Conservation (phyloP, 2,329 filamentous ascomycete genomes). For the Colletotrichum tofieldiae region DNA sequence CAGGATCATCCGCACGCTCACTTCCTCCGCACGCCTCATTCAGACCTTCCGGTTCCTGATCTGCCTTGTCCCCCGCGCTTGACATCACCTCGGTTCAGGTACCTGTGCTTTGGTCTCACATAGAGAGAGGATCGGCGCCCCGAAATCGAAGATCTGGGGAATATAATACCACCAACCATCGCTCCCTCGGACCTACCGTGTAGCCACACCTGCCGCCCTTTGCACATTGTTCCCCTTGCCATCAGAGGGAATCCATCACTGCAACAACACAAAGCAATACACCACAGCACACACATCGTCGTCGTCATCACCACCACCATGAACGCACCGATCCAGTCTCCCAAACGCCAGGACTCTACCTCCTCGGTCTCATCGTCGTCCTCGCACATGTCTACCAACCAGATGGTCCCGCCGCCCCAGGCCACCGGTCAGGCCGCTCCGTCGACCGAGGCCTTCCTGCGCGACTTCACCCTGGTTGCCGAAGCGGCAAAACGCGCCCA, state of each 20-base stretch:
- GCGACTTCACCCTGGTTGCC: constrained; percentile 87
- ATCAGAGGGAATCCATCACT: background rate
- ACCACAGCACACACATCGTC: background rate
- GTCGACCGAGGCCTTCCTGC: constrained; percentile 75
- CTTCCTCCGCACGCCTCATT: constrained; percentile 19
- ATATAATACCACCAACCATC: constrained; percentile 41
- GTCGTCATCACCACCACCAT: constrained; percentile 23
- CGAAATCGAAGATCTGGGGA: constrained; percentile 41
- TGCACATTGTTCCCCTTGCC: constrained; percentile 1
- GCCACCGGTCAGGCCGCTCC: constrained; percentile 50
- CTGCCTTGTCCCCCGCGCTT: constrained; percentile 20
- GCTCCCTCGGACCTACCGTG: constrained; percentile 8
- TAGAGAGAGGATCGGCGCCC: constrained; percentile 36
- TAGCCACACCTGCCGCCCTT: background rate
- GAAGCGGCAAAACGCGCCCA: constrained; percentile 95
- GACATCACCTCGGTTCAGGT: constrained; percentile 39
- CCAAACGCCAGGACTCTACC: constrained; percentile 35
- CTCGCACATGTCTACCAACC: constrained; percentile 50
- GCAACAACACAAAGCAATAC: background rate
- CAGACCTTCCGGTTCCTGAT: constrained; percentile 20
- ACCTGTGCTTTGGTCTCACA: constrained; percentile 31
- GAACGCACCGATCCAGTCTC: constrained; percentile 43
- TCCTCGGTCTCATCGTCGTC: constrained; percentile 46
- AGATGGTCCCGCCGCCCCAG: constrained; percentile 45
- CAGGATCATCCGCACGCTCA: constrained; percentile 16